A percentile compares a stretch with the other conserved stretches of the same genome.
Conservation (phyloP, 495 filamentous ascomycete species). For the Daldinia grandis region DNA sequence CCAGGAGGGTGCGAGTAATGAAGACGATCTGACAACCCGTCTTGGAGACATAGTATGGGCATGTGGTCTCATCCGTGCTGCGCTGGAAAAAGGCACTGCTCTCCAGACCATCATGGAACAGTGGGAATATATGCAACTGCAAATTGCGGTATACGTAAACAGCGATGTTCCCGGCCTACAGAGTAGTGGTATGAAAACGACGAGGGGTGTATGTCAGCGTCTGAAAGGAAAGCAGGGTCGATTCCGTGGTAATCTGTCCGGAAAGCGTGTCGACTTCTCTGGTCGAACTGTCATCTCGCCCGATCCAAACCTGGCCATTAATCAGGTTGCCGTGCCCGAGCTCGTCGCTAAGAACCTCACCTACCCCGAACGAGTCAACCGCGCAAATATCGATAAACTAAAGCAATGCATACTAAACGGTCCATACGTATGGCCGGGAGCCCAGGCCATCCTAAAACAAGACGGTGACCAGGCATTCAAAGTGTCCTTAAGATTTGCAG, state of each 20-base stretch:
- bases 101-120: conserved; percentile 94
- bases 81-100: conserved; percentile 79
- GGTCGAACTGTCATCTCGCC: conserved; percentile 97
- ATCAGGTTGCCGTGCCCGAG: conserved; percentile 90
- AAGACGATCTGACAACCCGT: conserved; percentile 96
- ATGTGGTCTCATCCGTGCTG: conserved; percentile 81
- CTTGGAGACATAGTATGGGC: conserved; percentile 92
- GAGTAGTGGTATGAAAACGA: conserved; percentile 76
- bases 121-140: conserved; percentile 95
- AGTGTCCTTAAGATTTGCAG: conserved; percentile 77
- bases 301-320: conserved; percentile 91
- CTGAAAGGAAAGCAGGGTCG: conserved; percentile 97
- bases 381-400: conserved; percentile 85
- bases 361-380: conserved; percentile 86
- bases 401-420: conserved; percentile 76
- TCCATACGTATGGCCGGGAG: conserved; percentile 80
- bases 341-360: conserved; percentile 93
- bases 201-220: conserved; percentile 92
- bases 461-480: conserved; percentile 62
- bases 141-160: conserved; percentile 97
- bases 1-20: conserved; percentile 89
- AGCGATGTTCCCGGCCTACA: conserved; percentile 92
- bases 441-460: conserved; percentile 77
- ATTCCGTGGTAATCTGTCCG: conserved; percentile 94
- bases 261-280: conserved; percentile 98